Conservation (phyloP, 116 monocot genomes). For the Thalassia testudinum region DNA sequence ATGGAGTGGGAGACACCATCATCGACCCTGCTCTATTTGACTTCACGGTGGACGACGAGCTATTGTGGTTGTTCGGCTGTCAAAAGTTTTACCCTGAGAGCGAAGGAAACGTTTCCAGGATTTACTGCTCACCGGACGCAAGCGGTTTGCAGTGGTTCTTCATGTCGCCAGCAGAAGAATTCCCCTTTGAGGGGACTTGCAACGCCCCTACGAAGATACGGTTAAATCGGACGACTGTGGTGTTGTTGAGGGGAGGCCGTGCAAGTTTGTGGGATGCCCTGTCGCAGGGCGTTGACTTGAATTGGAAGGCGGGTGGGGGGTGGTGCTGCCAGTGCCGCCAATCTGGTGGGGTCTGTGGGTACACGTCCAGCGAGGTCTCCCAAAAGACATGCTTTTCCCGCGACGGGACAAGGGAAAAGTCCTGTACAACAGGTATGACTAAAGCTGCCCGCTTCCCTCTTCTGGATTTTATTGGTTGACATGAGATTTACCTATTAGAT, state of each 20-base stretch:
- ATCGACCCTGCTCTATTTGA: constrained; percentile 7
- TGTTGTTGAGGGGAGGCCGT: not conserved
- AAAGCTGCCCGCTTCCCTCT: too few relatives aligned
- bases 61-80: constrained; percentile 19
- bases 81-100: not conserved
- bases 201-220: constrained; percentile 2
- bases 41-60: constrained; percentile 1
- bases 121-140: not conserved
- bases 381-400: constrained; percentile 19
- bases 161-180: not conserved
- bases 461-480: too few relatives aligned
- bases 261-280: not conserved
- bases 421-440: too few relatives aligned
- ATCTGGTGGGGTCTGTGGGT: constrained; percentile 27
- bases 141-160: not conserved
- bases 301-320: constrained; percentile 11
- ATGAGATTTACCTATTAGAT: too few relatives aligned
- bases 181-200: not conserved
- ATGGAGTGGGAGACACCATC: constrained; percentile 3
- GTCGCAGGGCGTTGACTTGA: constrained; percentile 17
- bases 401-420: too few relatives aligned
- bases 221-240: not conserved
- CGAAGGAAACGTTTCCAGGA: not conserved
- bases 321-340: constrained; percentile 15
- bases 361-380: not conserved